A percentile compares a stretch with the other conserved stretches of the same genome.
phyloP scores from a whole-genome alignment of 2,329 filamentous ascomycete genomes.

The Fusarium ramigenum region DNA sequence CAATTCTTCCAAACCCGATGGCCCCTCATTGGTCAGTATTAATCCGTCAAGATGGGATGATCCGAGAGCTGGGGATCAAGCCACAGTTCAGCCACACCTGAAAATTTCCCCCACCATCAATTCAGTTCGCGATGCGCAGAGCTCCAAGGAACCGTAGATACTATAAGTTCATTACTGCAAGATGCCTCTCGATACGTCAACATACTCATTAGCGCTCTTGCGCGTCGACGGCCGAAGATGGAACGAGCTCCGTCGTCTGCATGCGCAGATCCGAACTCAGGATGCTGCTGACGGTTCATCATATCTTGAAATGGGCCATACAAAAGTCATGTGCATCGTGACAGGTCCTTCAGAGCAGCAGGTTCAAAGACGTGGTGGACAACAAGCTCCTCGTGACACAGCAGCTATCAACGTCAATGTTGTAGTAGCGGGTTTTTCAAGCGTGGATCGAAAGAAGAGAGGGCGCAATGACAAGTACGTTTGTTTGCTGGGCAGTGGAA shows the following conservation, averaged over 20 bases:
- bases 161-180: not conserved
- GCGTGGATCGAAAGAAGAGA: conserved; percentile 82
- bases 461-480: conserved; percentile 80
- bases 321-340: conserved; percentile 93
- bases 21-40: conserved; percentile 6
- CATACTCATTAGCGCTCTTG: conserved; percentile 86
- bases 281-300: conserved; percentile 91
- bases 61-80: conserved; percentile 10
- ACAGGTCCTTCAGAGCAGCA: conserved; percentile 80
- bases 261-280: conserved; percentile 91
- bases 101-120: conserved; percentile 43
- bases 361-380: conserved; percentile 51
- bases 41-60: conserved; percentile 34
- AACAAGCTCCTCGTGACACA: conserved; percentile 55
- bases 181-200: conserved; percentile 96
- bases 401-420: conserved; percentile 81
- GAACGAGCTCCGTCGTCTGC: conserved; percentile 93
- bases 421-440: conserved; percentile 86
- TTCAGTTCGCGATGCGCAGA: conserved; percentile 11
- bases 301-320: conserved; percentile 97
- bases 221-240: conserved; percentile 88
- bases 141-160: not conserved
- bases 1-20: conserved; percentile 39
- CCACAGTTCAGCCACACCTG: conserved; percentile 40
- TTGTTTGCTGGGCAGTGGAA: not conserved